Percentiles rank a stretch among this genome's conserved stretches.
Conservation (phyloP, 2,329 filamentous ascomycete genomes). For the Fusarium ramigenum region DNA sequence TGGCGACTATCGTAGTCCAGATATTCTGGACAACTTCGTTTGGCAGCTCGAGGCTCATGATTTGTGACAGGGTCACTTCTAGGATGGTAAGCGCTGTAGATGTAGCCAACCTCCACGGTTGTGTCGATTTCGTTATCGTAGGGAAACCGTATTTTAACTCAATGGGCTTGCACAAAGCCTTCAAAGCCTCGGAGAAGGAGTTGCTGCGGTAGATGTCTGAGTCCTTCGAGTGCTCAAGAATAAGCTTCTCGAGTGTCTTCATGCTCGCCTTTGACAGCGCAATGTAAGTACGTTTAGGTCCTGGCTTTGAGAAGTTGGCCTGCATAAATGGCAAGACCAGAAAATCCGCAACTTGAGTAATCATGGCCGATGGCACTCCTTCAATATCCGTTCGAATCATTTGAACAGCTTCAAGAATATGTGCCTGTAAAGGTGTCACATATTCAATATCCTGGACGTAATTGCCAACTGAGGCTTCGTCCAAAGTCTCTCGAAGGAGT, state of each 20-base stretch:
- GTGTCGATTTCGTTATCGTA: constrained; percentile 73
- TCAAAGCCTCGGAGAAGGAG: constrained; percentile 71
- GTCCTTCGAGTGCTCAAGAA: constrained; percentile 67
- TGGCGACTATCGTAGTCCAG: constrained; percentile 75
- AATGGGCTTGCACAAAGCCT: constrained; percentile 75
- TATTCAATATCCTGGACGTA: constrained; percentile 79
- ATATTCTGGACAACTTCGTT: constrained; percentile 62
- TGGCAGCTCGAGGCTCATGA: constrained; percentile 61
- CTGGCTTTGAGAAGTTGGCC: constrained; percentile 47
- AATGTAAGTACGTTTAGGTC: constrained; percentile 79
- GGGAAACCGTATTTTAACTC: constrained; percentile 82
- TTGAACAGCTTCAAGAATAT: constrained; percentile 73
- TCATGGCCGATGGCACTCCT: constrained; percentile 73
- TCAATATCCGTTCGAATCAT: constrained; percentile 72
- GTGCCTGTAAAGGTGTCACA: constrained; percentile 75
- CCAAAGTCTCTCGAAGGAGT: constrained; percentile 76
- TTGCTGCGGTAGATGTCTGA: constrained; percentile 75
- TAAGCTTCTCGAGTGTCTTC: constrained; percentile 70
- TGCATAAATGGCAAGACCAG: constrained; percentile 73
- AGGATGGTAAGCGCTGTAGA: constrained; percentile 75
- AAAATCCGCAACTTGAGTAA: constrained; percentile 75
- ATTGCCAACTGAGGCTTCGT: constrained; percentile 71
- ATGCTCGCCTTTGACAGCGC: constrained; percentile 88
- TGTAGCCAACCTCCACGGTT: constrained; percentile 85
- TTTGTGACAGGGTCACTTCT: constrained; percentile 69